These are phyloP conservation scores for Scedosporium aurantiacum DNA, from an alignment of 2,329 filamentous ascomycete genomes.

Conservation along the genomic window DNA sequence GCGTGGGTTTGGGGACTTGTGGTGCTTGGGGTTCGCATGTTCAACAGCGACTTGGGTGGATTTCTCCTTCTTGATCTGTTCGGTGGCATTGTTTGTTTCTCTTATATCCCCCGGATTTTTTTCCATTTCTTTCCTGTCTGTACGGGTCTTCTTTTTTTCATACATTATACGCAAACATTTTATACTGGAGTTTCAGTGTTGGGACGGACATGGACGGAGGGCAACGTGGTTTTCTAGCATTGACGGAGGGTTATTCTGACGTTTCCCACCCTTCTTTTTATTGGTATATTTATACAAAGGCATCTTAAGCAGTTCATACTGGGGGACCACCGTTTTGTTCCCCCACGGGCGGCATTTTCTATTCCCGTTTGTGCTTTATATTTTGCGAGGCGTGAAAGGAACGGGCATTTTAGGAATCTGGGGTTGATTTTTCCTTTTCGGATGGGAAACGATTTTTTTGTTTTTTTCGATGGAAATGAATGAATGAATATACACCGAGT, in stretches of 20 bases:
- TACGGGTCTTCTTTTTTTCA: conserved; percentile 4
- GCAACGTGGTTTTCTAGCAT: conserved; percentile 8
- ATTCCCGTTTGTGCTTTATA: neutral
- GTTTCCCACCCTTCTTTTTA: conserved; percentile 2
- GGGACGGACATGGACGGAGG: conserved; percentile 6
- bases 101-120: neutral
- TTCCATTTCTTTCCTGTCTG: neutral
- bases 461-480: too few species aligned
- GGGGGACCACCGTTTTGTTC: neutral
- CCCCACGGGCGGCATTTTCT: neutral
- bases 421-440: neutral
- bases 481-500: too few species aligned
- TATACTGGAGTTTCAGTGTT: conserved; percentile 8
- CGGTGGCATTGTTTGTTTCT: neutral
- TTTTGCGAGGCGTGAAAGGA: neutral
- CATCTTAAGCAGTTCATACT: neutral
- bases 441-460: neutral
- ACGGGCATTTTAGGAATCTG: neutral
- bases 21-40: neutral
- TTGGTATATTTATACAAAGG: neutral
- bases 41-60: neutral
- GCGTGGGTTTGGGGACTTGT: neutral
- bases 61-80: neutral
- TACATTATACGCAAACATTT: conserved; percentile 7
- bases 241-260: conserved; percentile 9